These are phyloP conservation scores for Pyrenula massariospora DNA, from an alignment of 495 filamentous ascomycete genomes.

Conservation along the genomic window DNA sequence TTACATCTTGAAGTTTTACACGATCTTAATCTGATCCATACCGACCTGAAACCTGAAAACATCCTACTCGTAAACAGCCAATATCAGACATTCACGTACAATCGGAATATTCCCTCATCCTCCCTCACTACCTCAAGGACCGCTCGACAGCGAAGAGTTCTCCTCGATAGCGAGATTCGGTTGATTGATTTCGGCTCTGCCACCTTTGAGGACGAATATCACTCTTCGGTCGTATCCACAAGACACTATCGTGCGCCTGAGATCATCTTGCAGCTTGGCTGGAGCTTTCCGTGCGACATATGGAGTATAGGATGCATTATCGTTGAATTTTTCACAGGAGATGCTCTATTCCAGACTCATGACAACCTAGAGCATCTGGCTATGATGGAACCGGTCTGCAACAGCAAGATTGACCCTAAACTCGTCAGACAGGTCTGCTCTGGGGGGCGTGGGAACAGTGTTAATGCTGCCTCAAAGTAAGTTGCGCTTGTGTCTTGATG, in stretches of 20 bases:
- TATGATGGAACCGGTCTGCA: constrained; percentile 97
- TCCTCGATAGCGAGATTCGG: constrained; percentile 91
- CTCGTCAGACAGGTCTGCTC: constrained; percentile 65
- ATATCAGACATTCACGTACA: constrained; percentile 96
- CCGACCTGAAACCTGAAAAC: constrained; percentile 96
- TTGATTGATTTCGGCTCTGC: constrained; percentile 97
- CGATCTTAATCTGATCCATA: constrained; percentile 95
- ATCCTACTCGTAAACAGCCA: constrained; percentile 82
- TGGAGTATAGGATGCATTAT: constrained; percentile 99
- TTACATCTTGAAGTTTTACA: constrained; percentile 63
- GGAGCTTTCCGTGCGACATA: constrained; percentile 96
- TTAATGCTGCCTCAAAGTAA: constrained; percentile 74
- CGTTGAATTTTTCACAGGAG: constrained; percentile 98
- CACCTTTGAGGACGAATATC: constrained; percentile 97
- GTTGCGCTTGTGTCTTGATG: constrained; percentile 14
- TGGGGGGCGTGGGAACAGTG: constrained; percentile 48
- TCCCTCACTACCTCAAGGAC: constrained; percentile 64
- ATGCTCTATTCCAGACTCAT: constrained; percentile 95
- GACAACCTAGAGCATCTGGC: constrained; percentile 96
- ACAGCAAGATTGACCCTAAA: constrained; percentile 55
- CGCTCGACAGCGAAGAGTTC: constrained; percentile 73
- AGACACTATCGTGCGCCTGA: constrained; percentile 94
- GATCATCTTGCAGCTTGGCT: constrained; percentile 92
- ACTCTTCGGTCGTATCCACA: constrained; percentile 93
- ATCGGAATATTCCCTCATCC: constrained; percentile 85